Base-by-base conservation (phyloP, 345 rosid genomes). In the Populus davidiana region DNA sequence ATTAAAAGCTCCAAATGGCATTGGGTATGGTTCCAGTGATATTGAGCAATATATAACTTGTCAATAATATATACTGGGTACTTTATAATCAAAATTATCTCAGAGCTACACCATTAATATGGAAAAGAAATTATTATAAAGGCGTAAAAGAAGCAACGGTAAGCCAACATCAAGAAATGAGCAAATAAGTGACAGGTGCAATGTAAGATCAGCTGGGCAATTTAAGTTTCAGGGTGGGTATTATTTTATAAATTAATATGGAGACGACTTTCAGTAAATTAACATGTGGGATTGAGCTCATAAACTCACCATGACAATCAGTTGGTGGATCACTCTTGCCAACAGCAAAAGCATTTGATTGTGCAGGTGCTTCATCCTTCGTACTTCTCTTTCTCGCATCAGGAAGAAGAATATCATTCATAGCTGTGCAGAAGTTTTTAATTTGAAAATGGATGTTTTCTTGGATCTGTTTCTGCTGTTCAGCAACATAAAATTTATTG, bases 391-490 rank as follows among this genome's bases (percentile, higher is more conserved):
- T 81, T 8, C 7, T 70, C 49, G 38, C 69, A 77, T 86, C 76
- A 41, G 85, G 83, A 76, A 90, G 91, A 76, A 93, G 91, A 81
- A 92, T 86, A 73, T 81, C 76, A 81, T 93, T 89, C 97, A 95
- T 90, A 21, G 82, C 82, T 35, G 70, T 67, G 80, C 91, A 91
- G 76, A 91, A 88, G 59, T 75, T 75, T 83, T 78, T 49, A n/a
- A 92, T 77, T 78, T 95, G 98, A 78, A 73, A 75, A 76, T 90
- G 93, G 76, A 95, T 83, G 78, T 91, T 95, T 72, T 91, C 97
- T 67, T 89, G 97, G 38, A 95, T 93, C 83, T 83, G 91, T 81
- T 88, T 90, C 78, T 92, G 91, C 81, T 92, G 99, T 75, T 95
- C 98, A 67, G 78, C 70, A 23, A 87, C 76, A 36, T 96, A 84